phyloP scores from a whole-genome alignment of 192 early-diverging fungal genomes.

The Dissophora globulifera region DNA sequence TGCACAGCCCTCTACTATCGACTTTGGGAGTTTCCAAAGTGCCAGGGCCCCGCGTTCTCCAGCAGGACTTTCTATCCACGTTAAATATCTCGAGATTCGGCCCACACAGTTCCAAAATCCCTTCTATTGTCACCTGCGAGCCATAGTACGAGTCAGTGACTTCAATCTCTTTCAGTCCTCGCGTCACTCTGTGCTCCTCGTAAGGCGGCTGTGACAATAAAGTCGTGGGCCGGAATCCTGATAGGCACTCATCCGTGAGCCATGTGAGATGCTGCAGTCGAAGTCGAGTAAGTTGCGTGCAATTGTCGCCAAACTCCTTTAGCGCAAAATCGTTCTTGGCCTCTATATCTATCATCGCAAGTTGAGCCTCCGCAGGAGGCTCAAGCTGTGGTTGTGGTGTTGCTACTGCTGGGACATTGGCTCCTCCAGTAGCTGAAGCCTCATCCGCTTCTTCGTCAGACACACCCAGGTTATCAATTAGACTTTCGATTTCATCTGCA shows the following conservation, averaged over 20 bases:
- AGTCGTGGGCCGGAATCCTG: conserved; percentile 12
- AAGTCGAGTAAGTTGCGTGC: conserved; percentile 7
- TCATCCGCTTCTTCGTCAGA: no score
- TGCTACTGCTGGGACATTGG: no score
- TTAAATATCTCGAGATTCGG: conserved; percentile 18
- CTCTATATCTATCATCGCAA: not conserved
- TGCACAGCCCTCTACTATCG: conserved; percentile 6
- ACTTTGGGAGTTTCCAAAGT: no score
- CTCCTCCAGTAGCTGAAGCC: no score
- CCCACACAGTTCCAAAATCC: conserved; percentile 31
- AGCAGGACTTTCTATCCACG: conserved; percentile 41
- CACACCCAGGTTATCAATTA: not conserved
- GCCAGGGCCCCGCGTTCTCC: conserved; percentile 16
- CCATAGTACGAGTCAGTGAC: conserved; percentile 44
- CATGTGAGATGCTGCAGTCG: conserved; percentile 26
- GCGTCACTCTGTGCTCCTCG: not conserved
- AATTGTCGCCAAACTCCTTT: conserved; percentile 6
- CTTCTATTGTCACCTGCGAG: conserved; percentile 28
- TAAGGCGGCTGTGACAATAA: not conserved
- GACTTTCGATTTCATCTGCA: not conserved
- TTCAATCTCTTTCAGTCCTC: conserved; percentile 23
- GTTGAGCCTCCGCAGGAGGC: not conserved
- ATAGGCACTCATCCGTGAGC: conserved; percentile 24
- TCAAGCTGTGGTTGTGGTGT: no score
- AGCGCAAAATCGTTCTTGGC: conserved; percentile 32